Base-by-base conservation (phyloP, 257 asterid genomes). In the Datura wrightii region DNA sequence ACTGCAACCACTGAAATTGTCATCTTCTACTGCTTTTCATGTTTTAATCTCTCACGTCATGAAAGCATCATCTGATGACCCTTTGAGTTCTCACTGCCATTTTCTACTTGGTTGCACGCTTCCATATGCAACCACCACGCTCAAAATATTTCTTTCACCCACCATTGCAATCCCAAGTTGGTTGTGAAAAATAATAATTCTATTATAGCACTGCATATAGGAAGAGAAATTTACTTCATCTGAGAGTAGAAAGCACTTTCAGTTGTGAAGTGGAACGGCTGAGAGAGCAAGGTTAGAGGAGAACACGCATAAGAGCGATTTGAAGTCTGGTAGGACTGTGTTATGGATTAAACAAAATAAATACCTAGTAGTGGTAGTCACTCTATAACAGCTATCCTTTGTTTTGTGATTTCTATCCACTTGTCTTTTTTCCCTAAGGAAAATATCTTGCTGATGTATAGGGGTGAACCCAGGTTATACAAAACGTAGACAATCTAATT, bases 11-110 rank as follows among this genome's bases (percentile, higher is more conserved):
- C 42, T 11, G 42, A 48, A 48, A 15, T 14, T 78, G 82, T 78
- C 63, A 24, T 50, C 46, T 52, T 78, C 48, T 52, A 52, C 82
- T 52, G 82, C 63, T 52, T 78, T 78, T 78, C 82, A 52, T 78
- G 63, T 46, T 52, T 78, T 48, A 78, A 50, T 63, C 82, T 13
- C 60, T 31, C 62, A 50, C 24, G 16, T 76, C 82, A 76, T 6
- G 62, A 76, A 76, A 6, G 31, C 82, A 31, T 46, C 82, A 50
- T 13, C 24, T 50, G 15, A 50, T 76, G 82, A 50, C 63, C 46
- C 46, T 31, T 76, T 62, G 82, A 31, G 44, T 76, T 50, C 46
- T 50, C 62, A 31, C 46, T 52, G 58, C 1, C 62, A 78, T 52
- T 78, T 31, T 52, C 9, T 24, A 52, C 63, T 31, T 3, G 58